phyloP scores from a whole-genome alignment of 805 yeast species.

The Pichia paraexigua region DNA sequence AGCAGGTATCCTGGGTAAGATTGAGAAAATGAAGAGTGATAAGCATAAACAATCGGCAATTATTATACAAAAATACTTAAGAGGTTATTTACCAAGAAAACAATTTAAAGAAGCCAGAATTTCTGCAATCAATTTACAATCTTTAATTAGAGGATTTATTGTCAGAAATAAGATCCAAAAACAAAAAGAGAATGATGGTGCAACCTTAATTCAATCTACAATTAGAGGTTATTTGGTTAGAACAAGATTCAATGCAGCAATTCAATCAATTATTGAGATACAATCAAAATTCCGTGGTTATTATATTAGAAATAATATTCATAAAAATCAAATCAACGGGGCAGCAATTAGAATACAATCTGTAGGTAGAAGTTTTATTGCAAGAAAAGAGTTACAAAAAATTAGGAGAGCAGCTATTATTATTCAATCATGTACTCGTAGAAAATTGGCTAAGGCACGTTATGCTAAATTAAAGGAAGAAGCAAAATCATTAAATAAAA shows the following conservation, averaged over 20 bases:
- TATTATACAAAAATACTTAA: slow-evolving; percentile 75
- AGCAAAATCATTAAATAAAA: slow-evolving; percentile 83
- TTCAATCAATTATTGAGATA: slow-evolving; percentile 32
- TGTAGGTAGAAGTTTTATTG: slow-evolving; percentile 57
- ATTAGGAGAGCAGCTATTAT: slow-evolving; percentile 50
- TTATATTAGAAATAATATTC: slow-evolving; percentile 44
- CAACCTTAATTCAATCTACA: slow-evolving; percentile 61
- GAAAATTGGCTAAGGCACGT: slow-evolving; percentile 62
- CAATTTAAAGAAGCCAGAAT: slow-evolving; percentile 46
- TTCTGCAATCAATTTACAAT: slow-evolving; percentile 51
- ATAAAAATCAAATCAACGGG: slow-evolving; percentile 41
- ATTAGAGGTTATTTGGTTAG: slow-evolving; percentile 49
- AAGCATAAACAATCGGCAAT: slow-evolving; percentile 74
- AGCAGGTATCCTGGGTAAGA: slow-evolving; percentile 90
- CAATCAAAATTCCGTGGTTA: slow-evolving; percentile 46
- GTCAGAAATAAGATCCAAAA: slow-evolving; percentile 47
- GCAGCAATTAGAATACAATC: slow-evolving; percentile 74
- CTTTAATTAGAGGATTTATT: slow-evolving; percentile 53
- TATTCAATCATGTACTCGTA: slow-evolving; percentile 73
- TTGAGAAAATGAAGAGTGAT: slow-evolving; percentile 78
- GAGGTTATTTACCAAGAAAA: slow-evolving; percentile 55
- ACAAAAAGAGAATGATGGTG: slow-evolving; percentile 54
- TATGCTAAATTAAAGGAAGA: slow-evolving; percentile 65
- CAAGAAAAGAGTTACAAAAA: slow-evolving; percentile 44
- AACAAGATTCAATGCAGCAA: slow-evolving; percentile 28